phyloP scores from a whole-genome alignment of 2,329 filamentous ascomycete species.

The Chaetomium strumarium region DNA sequence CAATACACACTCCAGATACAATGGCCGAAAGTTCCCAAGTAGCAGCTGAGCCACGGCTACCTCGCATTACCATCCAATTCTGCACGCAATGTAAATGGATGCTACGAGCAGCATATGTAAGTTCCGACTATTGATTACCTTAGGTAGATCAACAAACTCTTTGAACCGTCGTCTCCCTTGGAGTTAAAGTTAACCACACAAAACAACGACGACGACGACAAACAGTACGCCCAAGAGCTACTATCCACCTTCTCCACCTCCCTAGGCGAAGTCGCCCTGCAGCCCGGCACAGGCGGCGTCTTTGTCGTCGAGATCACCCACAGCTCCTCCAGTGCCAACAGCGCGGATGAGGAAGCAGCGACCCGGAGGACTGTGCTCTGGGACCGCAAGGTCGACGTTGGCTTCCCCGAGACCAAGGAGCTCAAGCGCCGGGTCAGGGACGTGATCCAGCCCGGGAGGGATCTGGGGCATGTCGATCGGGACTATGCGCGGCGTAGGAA shows the following conservation, averaged over 20 bases:
- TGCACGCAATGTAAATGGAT: constrained; percentile 96
- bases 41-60: constrained; percentile 38
- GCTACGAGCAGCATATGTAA: constrained; percentile 77
- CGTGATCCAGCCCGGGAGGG: constrained; percentile 68
- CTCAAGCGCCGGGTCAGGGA: constrained; percentile 81
- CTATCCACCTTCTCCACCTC: constrained; percentile 83
- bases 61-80: constrained; percentile 80
- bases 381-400: constrained; percentile 81
- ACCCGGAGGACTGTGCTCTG: constrained; percentile 55
- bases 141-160: too few species aligned
- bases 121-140: constrained; percentile 24
- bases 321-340: constrained; percentile 18
- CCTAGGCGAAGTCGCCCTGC: constrained; percentile 80
- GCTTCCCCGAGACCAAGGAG: constrained; percentile 91
- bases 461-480: constrained; percentile 77
- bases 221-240: constrained; percentile 85
- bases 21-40: background rate
- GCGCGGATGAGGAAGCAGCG: background rate
- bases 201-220: too few species aligned
- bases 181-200: too few species aligned
- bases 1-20: background rate
- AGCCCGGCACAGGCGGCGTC: constrained; percentile 77
- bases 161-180: too few species aligned
- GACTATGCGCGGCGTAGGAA: constrained; percentile 28
- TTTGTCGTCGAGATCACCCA: constrained; percentile 68